These are phyloP conservation scores for Tillandsia leiboldiana DNA, from an alignment of 176 grass and related monocot genomes.

Conservation along the genomic window DNA sequence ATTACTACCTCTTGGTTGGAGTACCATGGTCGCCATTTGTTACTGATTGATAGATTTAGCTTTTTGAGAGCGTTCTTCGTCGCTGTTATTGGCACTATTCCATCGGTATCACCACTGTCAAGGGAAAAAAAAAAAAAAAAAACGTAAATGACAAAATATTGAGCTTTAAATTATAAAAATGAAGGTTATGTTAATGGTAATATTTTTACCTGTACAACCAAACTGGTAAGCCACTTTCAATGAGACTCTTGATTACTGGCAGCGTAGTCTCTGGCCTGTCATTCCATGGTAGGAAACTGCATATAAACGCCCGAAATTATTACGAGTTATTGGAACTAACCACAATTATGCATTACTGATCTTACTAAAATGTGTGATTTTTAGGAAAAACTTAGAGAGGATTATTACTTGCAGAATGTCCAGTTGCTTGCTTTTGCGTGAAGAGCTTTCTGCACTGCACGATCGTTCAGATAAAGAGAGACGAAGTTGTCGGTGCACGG, in stretches of 20 bases:
- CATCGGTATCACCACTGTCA: constrained; percentile 43
- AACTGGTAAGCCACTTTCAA: not conserved
- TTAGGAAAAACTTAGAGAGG: not conserved
- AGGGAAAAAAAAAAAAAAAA: not conserved
- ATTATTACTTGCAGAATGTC: constrained; percentile 31
- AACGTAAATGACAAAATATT: not conserved
- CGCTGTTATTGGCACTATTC: constrained; percentile 41
- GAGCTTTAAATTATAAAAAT: not conserved
- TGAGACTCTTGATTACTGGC: not conserved
- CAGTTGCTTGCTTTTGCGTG: constrained; percentile 25
- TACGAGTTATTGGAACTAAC: not conserved
- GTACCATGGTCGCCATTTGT: constrained; percentile 48
- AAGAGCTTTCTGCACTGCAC: constrained; percentile 36
- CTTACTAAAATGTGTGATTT: not conserved
- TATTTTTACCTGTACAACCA: constrained; percentile 1
- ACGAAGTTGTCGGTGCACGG: not conserved
- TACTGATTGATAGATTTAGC: constrained; percentile 26
- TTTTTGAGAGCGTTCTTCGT: constrained; percentile 26
- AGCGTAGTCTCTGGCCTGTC: not conserved
- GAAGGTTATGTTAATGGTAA: not conserved
- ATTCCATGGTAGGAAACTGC: not conserved
- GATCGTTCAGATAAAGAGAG: constrained; percentile 34
- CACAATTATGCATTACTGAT: not conserved
- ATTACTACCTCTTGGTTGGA: constrained; percentile 27
- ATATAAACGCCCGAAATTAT: not conserved